These are phyloP conservation scores for Xerocomellus amylosporus DNA, from an alignment of 768 basidiomycete species.

Conservation along the genomic window DNA sequence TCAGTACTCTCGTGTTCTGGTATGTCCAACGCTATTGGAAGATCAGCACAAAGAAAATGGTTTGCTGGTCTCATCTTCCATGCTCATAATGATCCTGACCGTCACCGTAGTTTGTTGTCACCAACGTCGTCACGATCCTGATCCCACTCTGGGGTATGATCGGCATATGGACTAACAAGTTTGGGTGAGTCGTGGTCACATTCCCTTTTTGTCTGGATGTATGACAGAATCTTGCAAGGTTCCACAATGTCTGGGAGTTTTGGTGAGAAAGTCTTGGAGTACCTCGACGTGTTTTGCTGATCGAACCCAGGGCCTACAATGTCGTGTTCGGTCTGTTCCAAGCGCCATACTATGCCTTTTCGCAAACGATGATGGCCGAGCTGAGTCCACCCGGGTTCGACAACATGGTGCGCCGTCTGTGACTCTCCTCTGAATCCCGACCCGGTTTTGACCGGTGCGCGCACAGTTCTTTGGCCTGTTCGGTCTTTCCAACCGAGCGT, in stretches of 20 bases:
- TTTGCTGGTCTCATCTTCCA: conserved; percentile 21
- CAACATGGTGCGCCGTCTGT: conserved; percentile 52
- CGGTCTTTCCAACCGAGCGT: conserved; percentile 78
- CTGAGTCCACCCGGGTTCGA: conserved; percentile 85
- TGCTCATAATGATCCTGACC: neutral
- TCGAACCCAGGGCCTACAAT: conserved; percentile 63
- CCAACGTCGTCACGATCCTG: conserved; percentile 70
- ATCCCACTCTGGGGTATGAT: conserved; percentile 88
- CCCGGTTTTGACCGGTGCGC: neutral
- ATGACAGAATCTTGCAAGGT: conserved; percentile 34
- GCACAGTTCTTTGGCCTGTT: conserved; percentile 82
- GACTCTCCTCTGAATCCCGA: neutral
- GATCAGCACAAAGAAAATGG: conserved; percentile 80
- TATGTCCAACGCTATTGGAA: conserved; percentile 79
- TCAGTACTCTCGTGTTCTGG: conserved; percentile 76
- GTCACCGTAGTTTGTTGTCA: conserved; percentile 59
- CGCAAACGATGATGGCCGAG: conserved; percentile 88
- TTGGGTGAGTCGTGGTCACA: conserved; percentile 51
- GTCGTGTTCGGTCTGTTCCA: conserved; percentile 79
- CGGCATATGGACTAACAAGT: conserved; percentile 72
- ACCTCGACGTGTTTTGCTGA: neutral
- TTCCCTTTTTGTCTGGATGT: neutral
- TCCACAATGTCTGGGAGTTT: conserved; percentile 86
- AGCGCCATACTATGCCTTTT: conserved; percentile 84
- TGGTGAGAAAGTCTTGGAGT: conserved; percentile 47